phyloP scores from a whole-genome alignment of 2,329 filamentous ascomycete genomes.

The Zarea fungicola region DNA sequence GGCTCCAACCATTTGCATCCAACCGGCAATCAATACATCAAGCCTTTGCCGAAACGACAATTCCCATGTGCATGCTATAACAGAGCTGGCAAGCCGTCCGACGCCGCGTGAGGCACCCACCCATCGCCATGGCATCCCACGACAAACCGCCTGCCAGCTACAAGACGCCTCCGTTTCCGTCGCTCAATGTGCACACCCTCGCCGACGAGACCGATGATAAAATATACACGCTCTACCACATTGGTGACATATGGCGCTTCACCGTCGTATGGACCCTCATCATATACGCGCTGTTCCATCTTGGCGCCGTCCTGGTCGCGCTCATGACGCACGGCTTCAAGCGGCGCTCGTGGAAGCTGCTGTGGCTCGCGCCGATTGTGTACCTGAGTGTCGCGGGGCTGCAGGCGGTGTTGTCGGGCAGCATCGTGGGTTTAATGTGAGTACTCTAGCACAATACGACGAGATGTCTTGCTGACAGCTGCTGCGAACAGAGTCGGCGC shows the following conservation, averaged over 20 bases:
- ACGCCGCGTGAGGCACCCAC: too few species aligned
- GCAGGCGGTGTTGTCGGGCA: conserved; percentile 75
- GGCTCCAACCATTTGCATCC: not conserved
- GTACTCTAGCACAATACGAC: conserved; percentile 27
- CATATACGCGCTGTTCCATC: conserved; percentile 69
- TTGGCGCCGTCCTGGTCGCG: conserved; percentile 66
- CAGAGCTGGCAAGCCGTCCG: not conserved
- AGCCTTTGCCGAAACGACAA: too few species aligned
- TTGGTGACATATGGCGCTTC: conserved; percentile 78
- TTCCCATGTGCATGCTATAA: too few species aligned
- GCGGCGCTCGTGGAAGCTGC: conserved; percentile 50
- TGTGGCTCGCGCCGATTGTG: conserved; percentile 68
- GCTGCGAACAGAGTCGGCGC: conserved; percentile 62
- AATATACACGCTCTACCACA: conserved; percentile 61
- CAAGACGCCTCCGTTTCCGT: conserved; percentile 67
- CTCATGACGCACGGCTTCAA: conserved; percentile 64
- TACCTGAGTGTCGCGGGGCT: conserved; percentile 68
- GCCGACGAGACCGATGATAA: conserved; percentile 37
- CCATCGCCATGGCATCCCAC: conserved; percentile 23
- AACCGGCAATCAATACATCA: too few species aligned
- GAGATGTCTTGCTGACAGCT: not conserved
- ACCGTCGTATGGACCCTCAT: conserved; percentile 83
- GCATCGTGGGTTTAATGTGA: conserved; percentile 73
- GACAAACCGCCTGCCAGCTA: conserved; percentile 47
- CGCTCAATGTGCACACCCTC: conserved; percentile 68